Evolutionary conservation across 441 rosid genomes (phyloP).

Genomic region (Adansonia grandidieri): DNA sequence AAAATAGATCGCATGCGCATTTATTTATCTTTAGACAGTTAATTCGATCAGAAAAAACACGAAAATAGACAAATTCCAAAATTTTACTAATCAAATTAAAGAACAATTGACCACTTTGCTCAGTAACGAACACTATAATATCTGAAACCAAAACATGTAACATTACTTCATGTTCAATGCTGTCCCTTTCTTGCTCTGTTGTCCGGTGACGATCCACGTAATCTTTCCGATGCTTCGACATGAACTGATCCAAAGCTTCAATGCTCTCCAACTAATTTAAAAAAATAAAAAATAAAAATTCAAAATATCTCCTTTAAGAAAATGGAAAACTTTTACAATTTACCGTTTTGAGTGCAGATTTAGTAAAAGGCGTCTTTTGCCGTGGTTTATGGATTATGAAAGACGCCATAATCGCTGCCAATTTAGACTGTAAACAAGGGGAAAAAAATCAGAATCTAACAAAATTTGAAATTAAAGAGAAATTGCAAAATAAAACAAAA

Average conservation of each 20-base stretch:
- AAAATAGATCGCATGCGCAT: background rate
- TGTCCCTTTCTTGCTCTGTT: constrained; percentile 90
- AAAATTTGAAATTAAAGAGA: constrained; percentile 12
- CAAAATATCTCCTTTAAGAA: background rate
- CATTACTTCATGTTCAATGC: constrained; percentile 90
- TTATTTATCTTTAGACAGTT: background rate
- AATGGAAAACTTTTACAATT: constrained; percentile 4
- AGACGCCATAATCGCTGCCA: constrained; percentile 86
- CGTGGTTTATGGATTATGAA: constrained; percentile 84
- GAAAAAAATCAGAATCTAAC: constrained; percentile 14
- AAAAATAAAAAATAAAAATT: background rate
- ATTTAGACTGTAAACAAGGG: constrained; percentile 56
- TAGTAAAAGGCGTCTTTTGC: constrained; percentile 69
- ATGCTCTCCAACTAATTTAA: constrained; percentile 73
- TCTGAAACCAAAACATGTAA: background rate
- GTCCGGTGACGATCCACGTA: constrained; percentile 83
- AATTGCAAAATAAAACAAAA: background rate
- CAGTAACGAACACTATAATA: background rate
- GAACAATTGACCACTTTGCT: background rate
- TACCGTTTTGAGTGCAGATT: constrained; percentile 84
- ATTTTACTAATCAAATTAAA: background rate
- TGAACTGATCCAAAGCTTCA: constrained; percentile 79
- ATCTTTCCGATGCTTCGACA: constrained; percentile 87
- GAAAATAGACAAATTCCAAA: background rate
- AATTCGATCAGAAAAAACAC: background rate